Conservation (phyloP, 163 green algal genomes). For the Smithsoniella earleae region DNA sequence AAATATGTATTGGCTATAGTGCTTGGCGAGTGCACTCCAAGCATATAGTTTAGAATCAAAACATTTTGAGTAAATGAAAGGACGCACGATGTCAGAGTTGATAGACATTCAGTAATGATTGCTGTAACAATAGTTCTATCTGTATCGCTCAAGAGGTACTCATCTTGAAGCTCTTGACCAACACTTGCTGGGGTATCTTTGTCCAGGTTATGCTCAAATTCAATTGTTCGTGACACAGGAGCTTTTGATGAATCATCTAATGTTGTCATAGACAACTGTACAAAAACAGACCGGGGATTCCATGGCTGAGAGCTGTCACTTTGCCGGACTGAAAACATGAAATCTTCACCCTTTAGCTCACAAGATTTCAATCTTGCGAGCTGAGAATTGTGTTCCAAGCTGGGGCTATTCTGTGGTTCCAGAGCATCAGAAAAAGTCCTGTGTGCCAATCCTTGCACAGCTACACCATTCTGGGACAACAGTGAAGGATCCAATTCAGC, state of each 20-base stretch:
- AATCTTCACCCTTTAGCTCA: slow-evolving; percentile 76
- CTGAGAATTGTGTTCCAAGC: too few species aligned
- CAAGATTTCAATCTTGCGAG: background rate
- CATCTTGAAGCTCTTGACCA: slow-evolving; percentile 68
- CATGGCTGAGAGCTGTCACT: slow-evolving; percentile 13
- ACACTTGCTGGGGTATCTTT: slow-evolving; percentile 80
- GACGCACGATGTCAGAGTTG: background rate
- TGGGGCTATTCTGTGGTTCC: background rate
- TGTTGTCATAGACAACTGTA: slow-evolving; percentile 29
- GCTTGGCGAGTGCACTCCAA: too few species aligned
- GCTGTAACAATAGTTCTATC: slow-evolving; percentile 46
- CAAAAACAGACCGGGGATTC: background rate
- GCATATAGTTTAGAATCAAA: too few species aligned
- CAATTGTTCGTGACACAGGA: slow-evolving; percentile 59
- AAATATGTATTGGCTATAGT: too few species aligned
- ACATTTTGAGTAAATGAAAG: too few species aligned
- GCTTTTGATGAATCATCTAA: slow-evolving; percentile 26
- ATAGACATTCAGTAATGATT: slow-evolving; percentile 29
- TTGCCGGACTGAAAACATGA: slow-evolving; percentile 62
- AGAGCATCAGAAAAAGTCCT: slow-evolving; percentile 1
- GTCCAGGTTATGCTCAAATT: slow-evolving; percentile 85
- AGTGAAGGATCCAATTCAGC: too few species aligned
- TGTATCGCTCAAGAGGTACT: slow-evolving; percentile 74
- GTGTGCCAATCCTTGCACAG: too few species aligned
- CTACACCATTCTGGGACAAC: too few species aligned